These are phyloP conservation scores for Cryptococcus neoformans DNA, from an alignment of 1,284 basidiomycete genomes.

Conservation along the genomic window DNA sequence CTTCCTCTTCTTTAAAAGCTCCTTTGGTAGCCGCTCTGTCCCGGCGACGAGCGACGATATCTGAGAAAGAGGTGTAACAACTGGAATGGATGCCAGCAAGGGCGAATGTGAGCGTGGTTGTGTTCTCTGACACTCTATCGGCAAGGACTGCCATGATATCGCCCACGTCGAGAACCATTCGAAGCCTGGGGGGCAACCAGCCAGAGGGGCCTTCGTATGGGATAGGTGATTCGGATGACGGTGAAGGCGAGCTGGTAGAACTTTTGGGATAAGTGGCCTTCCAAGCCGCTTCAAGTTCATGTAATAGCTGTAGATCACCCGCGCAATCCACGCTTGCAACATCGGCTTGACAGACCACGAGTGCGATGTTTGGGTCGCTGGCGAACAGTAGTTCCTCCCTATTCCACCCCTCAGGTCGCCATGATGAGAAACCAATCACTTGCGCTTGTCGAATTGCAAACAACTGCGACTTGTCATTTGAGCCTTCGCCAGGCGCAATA, in stretches of 20 bases:
- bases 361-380: slow-evolving; percentile 37
- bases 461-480: slow-evolving; percentile 29
- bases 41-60: slow-evolving; percentile 26
- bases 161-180: slow-evolving; percentile 35
- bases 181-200: slow-evolving; percentile 30
- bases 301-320: slow-evolving; percentile 34
- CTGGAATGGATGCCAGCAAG: slow-evolving; percentile 34
- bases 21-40: slow-evolving; percentile 12
- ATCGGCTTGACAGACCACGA: slow-evolving; percentile 25
- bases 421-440: slow-evolving; percentile 36
- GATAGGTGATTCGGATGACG: no score
- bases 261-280: slow-evolving; percentile 6
- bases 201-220: background rate
- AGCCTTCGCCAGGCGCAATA: slow-evolving; percentile 27
- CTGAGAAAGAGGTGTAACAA: slow-evolving; percentile 26
- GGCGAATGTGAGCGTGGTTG: slow-evolving; percentile 29
- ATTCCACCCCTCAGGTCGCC: slow-evolving; percentile 38
- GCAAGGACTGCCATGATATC: slow-evolving; percentile 30
- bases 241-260: no score
- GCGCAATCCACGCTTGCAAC: slow-evolving; percentile 36
- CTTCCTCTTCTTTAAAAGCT: slow-evolving; percentile 32
- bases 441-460: slow-evolving; percentile 32
- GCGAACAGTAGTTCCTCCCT: slow-evolving; percentile 37
- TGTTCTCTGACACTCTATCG: slow-evolving; percentile 26
- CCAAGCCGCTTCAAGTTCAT: slow-evolving; percentile 29